Conservation (phyloP, 163 green algal species). For the Chloromonas sp. region DNA sequence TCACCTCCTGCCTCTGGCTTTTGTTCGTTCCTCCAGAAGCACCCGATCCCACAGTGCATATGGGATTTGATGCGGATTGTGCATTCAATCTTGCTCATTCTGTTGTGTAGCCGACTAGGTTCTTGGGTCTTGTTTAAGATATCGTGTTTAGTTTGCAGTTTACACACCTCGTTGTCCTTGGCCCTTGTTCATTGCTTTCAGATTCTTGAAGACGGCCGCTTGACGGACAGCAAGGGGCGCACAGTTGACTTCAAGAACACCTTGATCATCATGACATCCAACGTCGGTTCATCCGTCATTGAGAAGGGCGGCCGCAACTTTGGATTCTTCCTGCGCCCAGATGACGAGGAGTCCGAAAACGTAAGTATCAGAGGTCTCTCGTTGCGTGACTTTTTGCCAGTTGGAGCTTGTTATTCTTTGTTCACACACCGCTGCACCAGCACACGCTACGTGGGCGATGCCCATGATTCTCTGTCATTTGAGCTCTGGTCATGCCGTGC, state of each 20-base stretch:
- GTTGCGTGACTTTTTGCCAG: too few species aligned
- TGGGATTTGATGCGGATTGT: background rate
- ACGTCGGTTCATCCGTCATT: conserved; percentile 93
- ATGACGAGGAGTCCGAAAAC: conserved; percentile 56
- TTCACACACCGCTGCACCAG: too few species aligned
- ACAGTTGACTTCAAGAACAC: conserved; percentile 99
- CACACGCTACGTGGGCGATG: too few species aligned
- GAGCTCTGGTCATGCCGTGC: too few species aligned
- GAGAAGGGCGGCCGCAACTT: conserved; percentile 95
- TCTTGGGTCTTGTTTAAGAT: too few species aligned
- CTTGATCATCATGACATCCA: conserved; percentile 99
- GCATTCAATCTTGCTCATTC: background rate
- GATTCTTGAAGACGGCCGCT: conserved; percentile 56
- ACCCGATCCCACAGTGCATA: background rate
- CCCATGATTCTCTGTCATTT: too few species aligned
- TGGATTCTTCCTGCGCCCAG: conserved; percentile 81
- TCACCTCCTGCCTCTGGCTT: too few species aligned
- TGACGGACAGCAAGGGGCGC: conserved; percentile 78
- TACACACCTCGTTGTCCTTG: background rate
- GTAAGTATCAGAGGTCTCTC: conserved; percentile 9
- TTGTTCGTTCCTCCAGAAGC: too few species aligned
- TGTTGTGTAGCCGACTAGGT: background rate
- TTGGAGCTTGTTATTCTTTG: too few species aligned
- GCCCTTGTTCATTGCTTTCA: conserved; percentile 5
- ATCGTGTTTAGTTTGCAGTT: too few species aligned